Base-by-base conservation (phyloP, 1,284 basidiomycete genomes). In the Pyrrhoderma lamaoense region DNA sequence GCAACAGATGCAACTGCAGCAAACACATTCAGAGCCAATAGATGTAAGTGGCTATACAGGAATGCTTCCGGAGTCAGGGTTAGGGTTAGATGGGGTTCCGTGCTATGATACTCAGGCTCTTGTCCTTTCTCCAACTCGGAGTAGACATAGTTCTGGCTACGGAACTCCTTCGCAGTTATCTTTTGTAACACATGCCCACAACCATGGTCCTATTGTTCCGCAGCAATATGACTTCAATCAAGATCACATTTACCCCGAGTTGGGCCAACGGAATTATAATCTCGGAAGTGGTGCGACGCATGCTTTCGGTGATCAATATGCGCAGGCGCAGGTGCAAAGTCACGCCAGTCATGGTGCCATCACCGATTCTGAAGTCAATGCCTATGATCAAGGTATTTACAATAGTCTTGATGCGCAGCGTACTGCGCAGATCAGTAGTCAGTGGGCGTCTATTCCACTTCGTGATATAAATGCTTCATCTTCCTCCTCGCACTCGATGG, bases 391-490 rank as follows among this genome's bases (percentile, higher is more conserved):
- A 5, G 27, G 27, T 11, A 31, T 31, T 11, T 31, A 31, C 27
- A 31, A 31, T 11, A 11, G 11, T 11, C 7, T 31, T 11, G 27
- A 31, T 31, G 27, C 27, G 27, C 27, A 31, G 27, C 27, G 7
- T 11, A 31, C 27, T 31, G 27, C 27, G 27, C 27, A 31, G 7
- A 5, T 11, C 27, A 31, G 27, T 31, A 50, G 49, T n/a, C 51
- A 43, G 35, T 52, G 51, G 51, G 21, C 27, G 19, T 47, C 36
- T 19, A 35, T 46, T 19, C 50, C 50, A 9, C 18, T 27, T 13
- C 39, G 44, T 49, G 31, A n/a, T 16, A 34, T 39, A 14, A 14
- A 31, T 25, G 39, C 27, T 25, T 19, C 21, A 5, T 31, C 27
- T 11, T 45, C 42, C 8, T 48, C 52, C n/a, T 44, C 47, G 3